Evolutionary conservation across 345 rosid species (phyloP).

Genomic region (Salix arbutifolia): DNA sequence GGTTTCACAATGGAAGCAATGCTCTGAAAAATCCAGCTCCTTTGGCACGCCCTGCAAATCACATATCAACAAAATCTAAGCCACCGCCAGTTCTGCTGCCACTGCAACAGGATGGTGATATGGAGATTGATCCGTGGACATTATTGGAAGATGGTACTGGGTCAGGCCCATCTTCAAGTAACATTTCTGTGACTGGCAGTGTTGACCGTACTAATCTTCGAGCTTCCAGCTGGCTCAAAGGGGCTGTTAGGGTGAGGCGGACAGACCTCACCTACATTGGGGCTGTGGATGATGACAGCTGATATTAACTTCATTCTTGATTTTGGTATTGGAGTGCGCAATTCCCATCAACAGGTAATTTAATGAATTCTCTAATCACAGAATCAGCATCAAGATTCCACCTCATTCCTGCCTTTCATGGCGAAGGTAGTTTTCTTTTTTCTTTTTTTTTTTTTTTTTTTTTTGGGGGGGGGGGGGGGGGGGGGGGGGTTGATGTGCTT

Average conservation of each 20-base stretch:
- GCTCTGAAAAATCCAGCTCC: constrained; percentile 46
- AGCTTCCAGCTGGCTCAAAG: constrained; percentile 94
- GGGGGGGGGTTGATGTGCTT: background rate
- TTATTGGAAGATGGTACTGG: constrained; percentile 92
- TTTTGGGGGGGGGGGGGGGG: constrained; percentile 10
- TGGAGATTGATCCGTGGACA: constrained; percentile 89
- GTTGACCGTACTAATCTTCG: constrained; percentile 72
- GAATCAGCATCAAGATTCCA: constrained; percentile 19
- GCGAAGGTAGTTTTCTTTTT: background rate
- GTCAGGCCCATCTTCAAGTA: constrained; percentile 54
- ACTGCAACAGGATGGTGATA: constrained; percentile 50
- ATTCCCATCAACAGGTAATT: constrained; percentile 29
- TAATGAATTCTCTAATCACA: constrained; percentile 11
- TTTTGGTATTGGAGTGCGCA: constrained; percentile 23
- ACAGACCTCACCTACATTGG: constrained; percentile 81
- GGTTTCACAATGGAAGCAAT: constrained; percentile 35
- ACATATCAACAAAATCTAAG: constrained; percentile 56
- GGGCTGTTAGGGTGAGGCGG: constrained; percentile 83
- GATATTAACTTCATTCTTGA: constrained; percentile 39
- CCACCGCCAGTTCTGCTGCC: constrained; percentile 29
- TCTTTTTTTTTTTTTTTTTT: background rate
- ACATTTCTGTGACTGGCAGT: constrained; percentile 43
- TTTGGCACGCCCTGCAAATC: constrained; percentile 34
- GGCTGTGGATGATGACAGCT: constrained; percentile 89
- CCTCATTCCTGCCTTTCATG: constrained; percentile 17